Percentiles rank a stretch among this genome's conserved stretches.
Conservation (phyloP, 2,329 filamentous ascomycete genomes). For the Curvularia verruculosa region DNA sequence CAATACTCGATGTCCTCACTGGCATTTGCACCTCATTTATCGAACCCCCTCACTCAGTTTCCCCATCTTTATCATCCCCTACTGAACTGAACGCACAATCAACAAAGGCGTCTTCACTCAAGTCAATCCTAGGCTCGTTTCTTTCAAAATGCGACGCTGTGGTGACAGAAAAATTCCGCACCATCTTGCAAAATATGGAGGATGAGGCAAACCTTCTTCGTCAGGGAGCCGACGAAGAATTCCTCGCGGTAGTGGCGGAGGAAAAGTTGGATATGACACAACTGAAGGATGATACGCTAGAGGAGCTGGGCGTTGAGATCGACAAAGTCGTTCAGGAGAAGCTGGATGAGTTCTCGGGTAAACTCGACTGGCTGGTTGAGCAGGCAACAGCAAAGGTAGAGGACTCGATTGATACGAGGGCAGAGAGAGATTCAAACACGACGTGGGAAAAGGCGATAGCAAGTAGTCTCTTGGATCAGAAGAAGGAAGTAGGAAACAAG, state of each 20-base stretch:
- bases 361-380: background rate
- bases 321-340: slow-evolving; percentile 3
- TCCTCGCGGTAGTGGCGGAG: slow-evolving; percentile 1
- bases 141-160: background rate
- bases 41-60: background rate
- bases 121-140: background rate
- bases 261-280: slow-evolving; percentile 2
- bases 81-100: background rate
- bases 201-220: slow-evolving; percentile 4
- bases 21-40: background rate
- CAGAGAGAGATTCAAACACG: background rate
- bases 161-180: background rate
- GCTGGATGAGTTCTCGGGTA: background rate
- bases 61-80: background rate
- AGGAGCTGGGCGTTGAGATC: slow-evolving; percentile 2
- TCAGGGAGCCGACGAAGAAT: slow-evolving; percentile 3
- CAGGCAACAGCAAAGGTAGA: background rate
- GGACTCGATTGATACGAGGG: background rate
- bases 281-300: slow-evolving; percentile 2
- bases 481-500: background rate
- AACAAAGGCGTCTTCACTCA: background rate
- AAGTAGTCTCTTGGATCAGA: background rate
- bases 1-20: background rate
- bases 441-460: background rate
- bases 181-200: background rate